Base-by-base conservation (phyloP, 2,329 filamentous ascomycete genomes). In the Diaporthe amygdali region DNA sequence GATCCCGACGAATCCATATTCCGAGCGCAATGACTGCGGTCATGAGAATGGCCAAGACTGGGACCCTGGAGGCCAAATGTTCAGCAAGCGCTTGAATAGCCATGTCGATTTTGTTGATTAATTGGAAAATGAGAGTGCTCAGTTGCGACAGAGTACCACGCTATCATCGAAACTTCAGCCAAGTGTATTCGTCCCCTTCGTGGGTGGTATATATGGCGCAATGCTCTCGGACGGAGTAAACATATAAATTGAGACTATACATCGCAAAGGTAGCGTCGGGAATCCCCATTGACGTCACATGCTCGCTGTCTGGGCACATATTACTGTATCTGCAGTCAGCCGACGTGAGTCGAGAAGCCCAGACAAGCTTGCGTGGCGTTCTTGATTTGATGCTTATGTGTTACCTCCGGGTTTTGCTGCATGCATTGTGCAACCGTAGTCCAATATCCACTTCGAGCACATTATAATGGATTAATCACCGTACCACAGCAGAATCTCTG, bases 1-100 rank as follows among this genome's bases (percentile, higher is more conserved):
- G 49, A 27, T 68, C 66, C 25, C 66, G 66, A 46, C 66, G 51
- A 2, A 56, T 30, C 66, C 66, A 68, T 68, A 44, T 20, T 34
- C 39, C 39, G n/a, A 68, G 34, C 27, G n/a, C 39, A 22, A 55
- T 32, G 51, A 37, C 49, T 34, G 51, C 51, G 41, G 27, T 5
- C 51, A 68, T 30, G 20, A 68, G 49, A 6, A 55, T 14, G 2
- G 22, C 37, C 51, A 68, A 25, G 10, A 55, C 39, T 10, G 66
- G 49, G 10, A 46, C n/a, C 51, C 52, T 27, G n/a, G 14, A 22
- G 39, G 30, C 8, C 46, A 51, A n/a, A 25, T 55, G 14, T 9
- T 22, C 27, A 15, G 34, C 12, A 25, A 46, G 8, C 44, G 25
- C 5, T n/a, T 46, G 27, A 46, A 22, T 37, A 56, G 66, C 66